Evolutionary conservation across 345 rosid species (phyloP).

Genomic region (Crucihimalaya himalaica): DNA sequence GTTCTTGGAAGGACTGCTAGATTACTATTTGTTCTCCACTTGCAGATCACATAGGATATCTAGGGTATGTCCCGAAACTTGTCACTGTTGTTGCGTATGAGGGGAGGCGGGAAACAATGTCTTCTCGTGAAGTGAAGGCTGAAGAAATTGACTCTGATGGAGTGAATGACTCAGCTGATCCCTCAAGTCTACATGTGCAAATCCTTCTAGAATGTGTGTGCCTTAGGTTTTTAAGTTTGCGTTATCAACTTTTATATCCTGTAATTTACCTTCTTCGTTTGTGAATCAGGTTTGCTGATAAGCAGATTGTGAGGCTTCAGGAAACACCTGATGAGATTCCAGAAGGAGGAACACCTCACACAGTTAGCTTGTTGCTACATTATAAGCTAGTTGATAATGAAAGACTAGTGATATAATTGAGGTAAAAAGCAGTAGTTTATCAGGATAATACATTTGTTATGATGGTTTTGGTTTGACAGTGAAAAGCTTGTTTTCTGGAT

Average conservation of each 20-base stretch:
- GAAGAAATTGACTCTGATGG: slow-evolving; percentile 51
- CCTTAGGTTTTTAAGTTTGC: slow-evolving; percentile 93
- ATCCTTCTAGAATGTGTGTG: slow-evolving; percentile 97
- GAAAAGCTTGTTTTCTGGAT: too few species aligned
- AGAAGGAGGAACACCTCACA: too few species aligned
- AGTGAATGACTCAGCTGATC: slow-evolving; percentile 56
- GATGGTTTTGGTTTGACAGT: too few species aligned
- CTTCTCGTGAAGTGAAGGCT: slow-evolving; percentile 62
- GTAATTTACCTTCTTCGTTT: too few species aligned
- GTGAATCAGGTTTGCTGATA: too few species aligned
- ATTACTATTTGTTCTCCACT: slow-evolving; percentile 94
- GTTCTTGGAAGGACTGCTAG: slow-evolving; percentile 95
- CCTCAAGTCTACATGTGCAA: slow-evolving; percentile 58
- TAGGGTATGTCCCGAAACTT: slow-evolving; percentile 97
- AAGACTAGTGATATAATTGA: too few species aligned
- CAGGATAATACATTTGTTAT: too few species aligned
- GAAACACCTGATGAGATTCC: too few species aligned
- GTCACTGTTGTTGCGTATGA: slow-evolving; percentile 97
- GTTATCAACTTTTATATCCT: slow-evolving; percentile 98
- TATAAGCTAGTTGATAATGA: too few species aligned
- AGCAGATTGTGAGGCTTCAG: too few species aligned
- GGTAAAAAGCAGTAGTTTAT: too few species aligned
- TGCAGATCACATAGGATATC: slow-evolving; percentile 97
- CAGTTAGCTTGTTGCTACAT: too few species aligned
- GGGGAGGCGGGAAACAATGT: slow-evolving; percentile 89